These are phyloP conservation scores for Arthrobotrys pseudoclavata DNA, from an alignment of 2,329 filamentous ascomycete species.

Conservation along the genomic window DNA sequence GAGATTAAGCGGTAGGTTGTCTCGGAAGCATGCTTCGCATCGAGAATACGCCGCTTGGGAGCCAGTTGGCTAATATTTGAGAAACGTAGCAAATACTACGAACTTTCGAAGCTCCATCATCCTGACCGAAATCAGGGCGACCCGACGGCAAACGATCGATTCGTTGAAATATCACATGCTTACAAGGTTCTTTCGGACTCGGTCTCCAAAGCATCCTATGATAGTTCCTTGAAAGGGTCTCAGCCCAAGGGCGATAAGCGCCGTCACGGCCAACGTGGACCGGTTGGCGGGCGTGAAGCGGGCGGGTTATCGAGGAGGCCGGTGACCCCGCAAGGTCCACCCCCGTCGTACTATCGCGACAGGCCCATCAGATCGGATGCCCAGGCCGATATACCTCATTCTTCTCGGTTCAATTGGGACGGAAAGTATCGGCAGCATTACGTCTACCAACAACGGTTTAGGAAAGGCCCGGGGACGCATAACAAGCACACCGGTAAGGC, in stretches of 20 bases:
- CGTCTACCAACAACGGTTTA: constrained; percentile 65
- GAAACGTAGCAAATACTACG: constrained; percentile 75
- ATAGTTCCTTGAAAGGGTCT: constrained; percentile 70
- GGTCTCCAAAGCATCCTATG: constrained; percentile 82
- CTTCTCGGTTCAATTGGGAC: constrained; percentile 76
- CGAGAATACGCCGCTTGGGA: background rate
- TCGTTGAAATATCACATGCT: constrained; percentile 85
- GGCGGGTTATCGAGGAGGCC: constrained; percentile 83
- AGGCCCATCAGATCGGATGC: constrained; percentile 72
- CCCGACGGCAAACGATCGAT: constrained; percentile 78
- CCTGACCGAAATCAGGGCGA: constrained; percentile 89
- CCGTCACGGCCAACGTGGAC: constrained; percentile 72
- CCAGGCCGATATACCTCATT: constrained; percentile 72
- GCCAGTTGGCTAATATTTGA: background rate
- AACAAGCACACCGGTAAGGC: background rate
- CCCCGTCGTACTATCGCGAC: constrained; percentile 86
- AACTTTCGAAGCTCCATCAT: constrained; percentile 90
- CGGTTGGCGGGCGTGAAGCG: constrained; percentile 81
- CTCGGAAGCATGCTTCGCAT: background rate
- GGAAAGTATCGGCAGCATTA: constrained; percentile 80
- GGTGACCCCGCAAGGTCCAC: constrained; percentile 83
- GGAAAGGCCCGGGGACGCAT: constrained; percentile 57
- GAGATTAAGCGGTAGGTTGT: constrained; percentile 49
- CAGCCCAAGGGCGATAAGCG: constrained; percentile 58
- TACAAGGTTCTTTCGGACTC: constrained; percentile 81